A percentile compares a stretch with the other conserved stretches of the same genome.
Evolutionary conservation across 805 yeast genomes (phyloP).

Genomic region (Ogataea siamensis): DNA sequence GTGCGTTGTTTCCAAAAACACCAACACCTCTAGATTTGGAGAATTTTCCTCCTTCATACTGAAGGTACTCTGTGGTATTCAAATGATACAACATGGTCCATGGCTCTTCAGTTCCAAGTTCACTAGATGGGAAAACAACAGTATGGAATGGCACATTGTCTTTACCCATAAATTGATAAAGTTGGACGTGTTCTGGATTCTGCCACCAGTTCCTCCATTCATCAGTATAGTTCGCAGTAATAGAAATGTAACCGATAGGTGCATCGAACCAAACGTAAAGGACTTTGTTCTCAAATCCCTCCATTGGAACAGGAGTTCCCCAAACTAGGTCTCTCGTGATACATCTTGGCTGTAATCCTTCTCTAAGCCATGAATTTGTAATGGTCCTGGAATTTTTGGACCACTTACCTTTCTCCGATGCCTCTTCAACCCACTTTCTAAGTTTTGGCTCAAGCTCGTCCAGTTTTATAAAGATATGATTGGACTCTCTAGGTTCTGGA

Average conservation of each 20-base stretch:
- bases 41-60: slow-evolving; percentile 97
- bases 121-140: slow-evolving; percentile 93
- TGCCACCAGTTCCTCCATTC: slow-evolving; percentile 95
- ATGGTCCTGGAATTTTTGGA: slow-evolving; percentile 86
- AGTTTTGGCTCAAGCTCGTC: slow-evolving; percentile 81
- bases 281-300: slow-evolving; percentile 83
- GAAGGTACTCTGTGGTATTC: slow-evolving; percentile 93
- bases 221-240: slow-evolving; percentile 86
- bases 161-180: slow-evolving; percentile 98
- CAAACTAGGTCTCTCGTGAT: slow-evolving; percentile 95
- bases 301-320: slow-evolving; percentile 98
- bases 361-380: slow-evolving; percentile 90
- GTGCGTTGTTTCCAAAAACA: slow-evolving; percentile 96
- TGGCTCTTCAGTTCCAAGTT: slow-evolving; percentile 79
- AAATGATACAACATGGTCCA: slow-evolving; percentile 93
- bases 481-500: slow-evolving; percentile 78
- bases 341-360: slow-evolving; percentile 90
- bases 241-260: slow-evolving; percentile 92
- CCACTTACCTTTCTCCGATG: slow-evolving; percentile 80
- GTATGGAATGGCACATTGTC: slow-evolving; percentile 99
- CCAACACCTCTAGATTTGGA: slow-evolving; percentile 98
- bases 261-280: slow-evolving; percentile 99
- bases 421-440: slow-evolving; percentile 65
- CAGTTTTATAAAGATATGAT: slow-evolving; percentile 79
- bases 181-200: slow-evolving; percentile 80